Conservation (phyloP, 2,329 filamentous ascomycete species). For the Fusarium torulosum region DNA sequence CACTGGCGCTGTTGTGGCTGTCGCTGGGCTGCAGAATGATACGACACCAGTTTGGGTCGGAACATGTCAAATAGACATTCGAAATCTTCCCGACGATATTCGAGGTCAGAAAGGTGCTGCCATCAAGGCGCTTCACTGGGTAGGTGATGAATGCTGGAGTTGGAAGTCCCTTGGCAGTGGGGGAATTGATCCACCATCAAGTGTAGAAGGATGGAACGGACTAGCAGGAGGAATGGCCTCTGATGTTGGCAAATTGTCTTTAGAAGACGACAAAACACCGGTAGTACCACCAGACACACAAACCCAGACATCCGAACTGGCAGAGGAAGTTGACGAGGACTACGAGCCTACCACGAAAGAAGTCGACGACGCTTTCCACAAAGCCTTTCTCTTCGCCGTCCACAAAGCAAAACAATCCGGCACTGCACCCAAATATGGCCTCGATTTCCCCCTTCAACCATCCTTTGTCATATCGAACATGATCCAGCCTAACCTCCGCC, state of each 20-base stretch:
- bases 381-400: conserved; percentile 41
- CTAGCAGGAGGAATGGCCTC: conserved; percentile 1
- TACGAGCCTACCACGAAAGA: conserved; percentile 41
- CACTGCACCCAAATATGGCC: conserved; percentile 26
- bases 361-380: conserved; percentile 33
- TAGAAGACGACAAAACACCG: not conserved
- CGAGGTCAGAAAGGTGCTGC: conserved; percentile 40
- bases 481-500: conserved; percentile 43
- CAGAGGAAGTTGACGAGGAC: conserved; percentile 13
- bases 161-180: conserved; percentile 43
- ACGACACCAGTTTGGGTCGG: conserved; percentile 43
- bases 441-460: conserved; percentile 41
- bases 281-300: not conserved
- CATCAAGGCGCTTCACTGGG: conserved; percentile 42
- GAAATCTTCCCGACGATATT: conserved; percentile 23
- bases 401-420: conserved; percentile 38
- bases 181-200: conserved; percentile 35
- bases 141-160: conserved; percentile 42
- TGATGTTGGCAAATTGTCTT: conserved; percentile 1
- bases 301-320: not conserved
- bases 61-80: conserved; percentile 37
- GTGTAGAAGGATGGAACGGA: conserved; percentile 33
- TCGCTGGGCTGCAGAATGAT: conserved; percentile 38
- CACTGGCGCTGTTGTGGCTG: conserved; percentile 40
- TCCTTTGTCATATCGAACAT: conserved; percentile 44